Evolutionary conservation across 352 stramenopile genomes (phyloP).

Genomic region (Peronospora farinosa): DNA sequence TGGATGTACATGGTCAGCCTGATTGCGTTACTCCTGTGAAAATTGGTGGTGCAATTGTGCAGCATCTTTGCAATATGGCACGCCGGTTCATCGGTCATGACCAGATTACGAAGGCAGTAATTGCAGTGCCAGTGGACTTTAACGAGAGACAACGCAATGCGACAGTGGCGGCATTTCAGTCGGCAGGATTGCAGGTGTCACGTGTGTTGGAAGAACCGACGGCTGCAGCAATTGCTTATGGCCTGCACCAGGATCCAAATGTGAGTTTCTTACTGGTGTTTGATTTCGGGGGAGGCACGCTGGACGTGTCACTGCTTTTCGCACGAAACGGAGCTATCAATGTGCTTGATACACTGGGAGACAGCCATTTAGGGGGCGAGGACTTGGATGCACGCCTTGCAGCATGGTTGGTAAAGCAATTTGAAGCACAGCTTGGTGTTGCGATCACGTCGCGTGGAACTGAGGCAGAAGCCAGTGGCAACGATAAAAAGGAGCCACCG

Average conservation of each 20-base stretch:
- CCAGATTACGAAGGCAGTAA: conserved; percentile 61
- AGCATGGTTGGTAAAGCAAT: conserved; percentile 81
- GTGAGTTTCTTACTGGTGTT: conserved; percentile 95
- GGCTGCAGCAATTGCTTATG: conserved; percentile 93
- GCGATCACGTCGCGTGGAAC: conserved; percentile 28
- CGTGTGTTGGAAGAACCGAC: conserved; percentile 87
- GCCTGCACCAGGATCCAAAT: conserved; percentile 86
- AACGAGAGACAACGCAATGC: conserved; percentile 36
- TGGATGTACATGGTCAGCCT: conserved; percentile 33
- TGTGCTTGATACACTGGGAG: conserved; percentile 92
- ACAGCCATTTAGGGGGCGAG: conserved; percentile 78
- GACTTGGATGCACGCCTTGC: conserved; percentile 91
- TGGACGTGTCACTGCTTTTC: conserved; percentile 91
- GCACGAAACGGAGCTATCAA: conserved; percentile 93
- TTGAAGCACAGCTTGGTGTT: conserved; percentile 39
- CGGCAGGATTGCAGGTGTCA: conserved; percentile 40
- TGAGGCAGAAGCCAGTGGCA: conserved; percentile 14
- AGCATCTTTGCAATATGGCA: conserved; percentile 42
- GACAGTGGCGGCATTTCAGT: conserved; percentile 40
- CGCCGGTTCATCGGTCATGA: conserved; percentile 52
- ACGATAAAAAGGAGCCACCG: conserved; percentile 29
- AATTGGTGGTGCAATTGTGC: conserved; percentile 40
- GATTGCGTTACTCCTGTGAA: conserved; percentile 42
- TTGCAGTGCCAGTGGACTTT: conserved; percentile 58
- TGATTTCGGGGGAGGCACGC: conserved; percentile 91